Evolutionary conservation across 768 basidiomycete species (phyloP).

Genomic region (Phanerochaete sordida): DNA sequence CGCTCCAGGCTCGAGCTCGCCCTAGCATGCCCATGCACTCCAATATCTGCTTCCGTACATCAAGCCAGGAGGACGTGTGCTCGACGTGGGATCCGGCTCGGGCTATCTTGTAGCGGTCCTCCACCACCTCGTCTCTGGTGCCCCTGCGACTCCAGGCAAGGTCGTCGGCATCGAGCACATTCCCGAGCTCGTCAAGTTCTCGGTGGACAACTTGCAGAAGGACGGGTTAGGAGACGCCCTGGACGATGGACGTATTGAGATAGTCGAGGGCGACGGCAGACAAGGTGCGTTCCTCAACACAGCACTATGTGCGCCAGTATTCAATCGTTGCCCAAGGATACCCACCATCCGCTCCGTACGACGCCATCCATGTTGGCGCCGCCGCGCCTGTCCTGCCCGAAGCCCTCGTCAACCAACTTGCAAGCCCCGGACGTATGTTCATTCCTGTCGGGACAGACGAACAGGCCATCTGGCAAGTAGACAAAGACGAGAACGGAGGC

Average conservation of each 20-base stretch:
- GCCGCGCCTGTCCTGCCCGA: conserved; percentile 76
- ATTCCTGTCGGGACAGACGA: conserved; percentile 74
- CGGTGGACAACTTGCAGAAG: conserved; percentile 58
- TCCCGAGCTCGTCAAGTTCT: conserved; percentile 68
- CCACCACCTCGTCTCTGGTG: conserved; percentile 57
- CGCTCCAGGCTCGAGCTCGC: not conserved
- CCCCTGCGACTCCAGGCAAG: conserved; percentile 37
- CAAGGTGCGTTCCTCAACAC: conserved; percentile 44
- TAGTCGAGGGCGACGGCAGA: conserved; percentile 79
- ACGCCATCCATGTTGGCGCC: conserved; percentile 93
- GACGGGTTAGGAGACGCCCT: conserved; percentile 61
- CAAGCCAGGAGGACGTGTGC: conserved; percentile 64
- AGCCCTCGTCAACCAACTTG: conserved; percentile 74
- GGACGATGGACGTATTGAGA: conserved; percentile 50
- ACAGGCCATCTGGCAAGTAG: conserved; percentile 61
- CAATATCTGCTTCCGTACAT: conserved; percentile 77
- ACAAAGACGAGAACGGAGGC: conserved; percentile 70
- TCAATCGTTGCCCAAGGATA: not conserved
- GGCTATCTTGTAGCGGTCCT: conserved; percentile 86
- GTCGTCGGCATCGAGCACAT: conserved; percentile 94
- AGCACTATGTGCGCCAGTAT: not conserved
- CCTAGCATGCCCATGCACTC: conserved; percentile 79
- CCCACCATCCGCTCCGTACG: conserved; percentile 42
- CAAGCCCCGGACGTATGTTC: conserved; percentile 79
- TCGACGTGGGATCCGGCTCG: conserved; percentile 89